Conservation (phyloP, 495 filamentous ascomycete genomes). For the Neurospora sp. region DNA sequence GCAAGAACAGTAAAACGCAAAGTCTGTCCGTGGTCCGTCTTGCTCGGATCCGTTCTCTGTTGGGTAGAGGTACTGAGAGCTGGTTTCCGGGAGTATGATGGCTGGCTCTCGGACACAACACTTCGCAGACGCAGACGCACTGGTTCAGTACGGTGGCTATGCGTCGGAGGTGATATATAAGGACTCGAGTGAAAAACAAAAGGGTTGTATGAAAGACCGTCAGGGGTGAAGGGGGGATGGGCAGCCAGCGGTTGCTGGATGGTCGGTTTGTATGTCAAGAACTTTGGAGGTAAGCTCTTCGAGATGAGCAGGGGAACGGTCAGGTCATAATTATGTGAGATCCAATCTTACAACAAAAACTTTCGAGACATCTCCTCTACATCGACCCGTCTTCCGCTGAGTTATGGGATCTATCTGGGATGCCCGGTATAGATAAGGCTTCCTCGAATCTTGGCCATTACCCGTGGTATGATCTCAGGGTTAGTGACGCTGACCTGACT, state of each 20-base stretch:
- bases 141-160: not conserved
- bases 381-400: not conserved
- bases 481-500: not conserved
- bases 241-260: not conserved
- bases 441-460: not conserved
- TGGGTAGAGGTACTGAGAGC: not conserved
- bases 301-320: not conserved
- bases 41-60: not conserved
- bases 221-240: not conserved
- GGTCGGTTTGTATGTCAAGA: not conserved
- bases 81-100: not conserved
- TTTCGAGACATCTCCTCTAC: not conserved
- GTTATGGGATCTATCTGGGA: not conserved
- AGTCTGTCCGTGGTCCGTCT: not conserved
- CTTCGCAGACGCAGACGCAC: not conserved
- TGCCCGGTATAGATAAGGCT: not conserved
- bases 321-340: not conserved
- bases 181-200: not conserved
- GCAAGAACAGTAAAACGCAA: not conserved
- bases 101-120: not conserved
- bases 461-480: not conserved
- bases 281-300: not conserved
- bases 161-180: not conserved
- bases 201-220: not conserved
- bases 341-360: not conserved